Evolutionary conservation across 176 grass and related monocot genomes (phyloP).

Genomic region (Saccharum spontaneum): DNA sequence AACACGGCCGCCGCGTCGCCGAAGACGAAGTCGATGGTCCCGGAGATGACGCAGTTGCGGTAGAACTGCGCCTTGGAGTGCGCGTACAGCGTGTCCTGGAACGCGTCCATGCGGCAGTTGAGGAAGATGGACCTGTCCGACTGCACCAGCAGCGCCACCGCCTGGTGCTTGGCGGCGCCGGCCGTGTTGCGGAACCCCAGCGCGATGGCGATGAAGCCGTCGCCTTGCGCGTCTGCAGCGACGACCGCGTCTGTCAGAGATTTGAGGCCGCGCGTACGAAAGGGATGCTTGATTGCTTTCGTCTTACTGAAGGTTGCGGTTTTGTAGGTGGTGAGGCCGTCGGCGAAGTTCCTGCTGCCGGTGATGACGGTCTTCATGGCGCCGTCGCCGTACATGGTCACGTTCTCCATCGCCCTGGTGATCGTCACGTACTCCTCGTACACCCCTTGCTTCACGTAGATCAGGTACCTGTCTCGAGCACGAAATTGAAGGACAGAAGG

Average conservation of each 20-base stretch:
- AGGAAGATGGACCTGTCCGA: slow-evolving; percentile 79
- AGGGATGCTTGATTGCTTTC: background rate
- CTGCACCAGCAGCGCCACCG: slow-evolving; percentile 77
- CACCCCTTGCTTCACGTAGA: slow-evolving; percentile 65
- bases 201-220: slow-evolving; percentile 53
- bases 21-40: slow-evolving; percentile 66
- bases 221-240: slow-evolving; percentile 34
- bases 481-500: background rate
- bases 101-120: slow-evolving; percentile 61
- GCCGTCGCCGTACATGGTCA: slow-evolving; percentile 68
- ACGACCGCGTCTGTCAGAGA: background rate
- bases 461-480: slow-evolving; percentile 43
- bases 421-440: slow-evolving; percentile 66
- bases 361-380: slow-evolving; percentile 48
- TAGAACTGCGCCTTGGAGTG: slow-evolving; percentile 63
- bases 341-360: slow-evolving; percentile 54
- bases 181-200: slow-evolving; percentile 88
- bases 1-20: slow-evolving; percentile 61
- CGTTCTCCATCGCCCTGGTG: slow-evolving; percentile 38
- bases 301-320: slow-evolving; percentile 64
- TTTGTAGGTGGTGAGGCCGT: slow-evolving; percentile 61
- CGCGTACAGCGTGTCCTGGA: slow-evolving; percentile 74
- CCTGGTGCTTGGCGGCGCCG: slow-evolving; percentile 72
- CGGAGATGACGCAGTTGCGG: slow-evolving; percentile 57
- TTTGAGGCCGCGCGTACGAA: background rate